Percentiles rank a stretch among this genome's conserved stretches.
phyloP scores from a whole-genome alignment of 257 asterid species.

The Rehmannia glutinosa region DNA sequence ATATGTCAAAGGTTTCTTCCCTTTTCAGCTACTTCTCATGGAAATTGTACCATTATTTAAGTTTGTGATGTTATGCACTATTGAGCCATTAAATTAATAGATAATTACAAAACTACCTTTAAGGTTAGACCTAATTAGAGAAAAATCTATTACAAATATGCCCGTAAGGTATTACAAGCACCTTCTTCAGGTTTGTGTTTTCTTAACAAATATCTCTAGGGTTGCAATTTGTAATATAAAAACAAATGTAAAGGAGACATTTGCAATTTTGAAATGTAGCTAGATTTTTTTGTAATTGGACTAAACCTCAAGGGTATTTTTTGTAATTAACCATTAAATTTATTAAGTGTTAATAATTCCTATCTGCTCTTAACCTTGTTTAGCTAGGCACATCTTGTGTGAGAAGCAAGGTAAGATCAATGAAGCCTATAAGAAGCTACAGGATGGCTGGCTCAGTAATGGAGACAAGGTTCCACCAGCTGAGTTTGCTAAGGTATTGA shows the following conservation, averaged over 20 bases:
- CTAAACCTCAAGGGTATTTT: not conserved
- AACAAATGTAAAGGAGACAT: too few species aligned
- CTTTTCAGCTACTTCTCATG: not conserved
- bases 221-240: too few species aligned
- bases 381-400: constrained; percentile 94
- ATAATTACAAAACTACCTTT: not conserved
- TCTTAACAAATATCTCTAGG: too few species aligned
- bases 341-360: not conserved
- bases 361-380: constrained; percentile 9
- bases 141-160: too few species aligned
- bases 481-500: constrained; percentile 90
- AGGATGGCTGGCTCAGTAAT: constrained; percentile 92
- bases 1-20: constrained; percentile 77
- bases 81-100: not conserved
- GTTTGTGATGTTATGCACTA: not conserved
- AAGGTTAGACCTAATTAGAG: not conserved
- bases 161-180: too few species aligned
- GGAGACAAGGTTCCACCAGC: constrained; percentile 99
- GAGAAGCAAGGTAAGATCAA: constrained; percentile 99
- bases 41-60: not conserved
- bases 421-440: constrained; percentile 95
- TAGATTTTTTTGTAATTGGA: too few species aligned
- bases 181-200: too few species aligned
- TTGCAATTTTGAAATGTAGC: too few species aligned
- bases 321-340: not conserved